phyloP scores from a whole-genome alignment of 164 flowering plant genomes.

The Taxillus chinensis region DNA sequence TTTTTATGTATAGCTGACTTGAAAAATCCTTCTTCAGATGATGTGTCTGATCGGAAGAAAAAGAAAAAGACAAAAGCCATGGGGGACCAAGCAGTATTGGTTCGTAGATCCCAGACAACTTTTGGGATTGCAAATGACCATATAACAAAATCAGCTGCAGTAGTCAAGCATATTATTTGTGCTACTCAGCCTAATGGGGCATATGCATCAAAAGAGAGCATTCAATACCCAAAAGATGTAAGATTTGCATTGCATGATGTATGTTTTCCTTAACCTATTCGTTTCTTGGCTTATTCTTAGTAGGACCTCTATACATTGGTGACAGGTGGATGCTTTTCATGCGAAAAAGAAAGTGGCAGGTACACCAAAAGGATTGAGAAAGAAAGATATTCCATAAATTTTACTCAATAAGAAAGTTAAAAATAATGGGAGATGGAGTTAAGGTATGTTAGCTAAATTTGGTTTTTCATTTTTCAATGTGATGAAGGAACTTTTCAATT shows the following conservation, averaged over 20 bases:
- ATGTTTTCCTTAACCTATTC: background rate
- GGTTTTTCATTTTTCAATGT: background rate
- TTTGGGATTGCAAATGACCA: constrained; percentile 31
- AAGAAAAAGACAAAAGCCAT: constrained; percentile 43
- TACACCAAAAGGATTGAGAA: constrained; percentile 38
- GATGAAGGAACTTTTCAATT: too few species aligned
- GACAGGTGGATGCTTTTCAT: constrained; percentile 45
- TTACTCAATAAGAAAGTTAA: constrained; percentile 46
- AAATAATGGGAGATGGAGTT: constrained; percentile 50
- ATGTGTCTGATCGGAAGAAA: constrained; percentile 54
- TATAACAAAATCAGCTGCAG: constrained; percentile 24
- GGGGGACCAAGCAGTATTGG: constrained; percentile 20
- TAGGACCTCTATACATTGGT: constrained; percentile 6
- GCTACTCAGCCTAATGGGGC: constrained; percentile 34
- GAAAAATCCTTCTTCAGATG: constrained; percentile 36
- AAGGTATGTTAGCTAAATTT: constrained; percentile 32
- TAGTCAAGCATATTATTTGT: constrained; percentile 22
- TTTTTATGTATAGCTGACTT: background rate
- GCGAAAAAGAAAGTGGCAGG: constrained; percentile 30
- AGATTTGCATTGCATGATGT: constrained; percentile 1
- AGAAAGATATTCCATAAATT: constrained; percentile 25
- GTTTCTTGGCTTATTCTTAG: background rate
- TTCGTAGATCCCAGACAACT: constrained; percentile 21
- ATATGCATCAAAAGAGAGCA: constrained; percentile 22
- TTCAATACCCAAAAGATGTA: constrained; percentile 39